phyloP scores from a whole-genome alignment of 768 basidiomycete genomes.

The Phylloporus arenicola region DNA sequence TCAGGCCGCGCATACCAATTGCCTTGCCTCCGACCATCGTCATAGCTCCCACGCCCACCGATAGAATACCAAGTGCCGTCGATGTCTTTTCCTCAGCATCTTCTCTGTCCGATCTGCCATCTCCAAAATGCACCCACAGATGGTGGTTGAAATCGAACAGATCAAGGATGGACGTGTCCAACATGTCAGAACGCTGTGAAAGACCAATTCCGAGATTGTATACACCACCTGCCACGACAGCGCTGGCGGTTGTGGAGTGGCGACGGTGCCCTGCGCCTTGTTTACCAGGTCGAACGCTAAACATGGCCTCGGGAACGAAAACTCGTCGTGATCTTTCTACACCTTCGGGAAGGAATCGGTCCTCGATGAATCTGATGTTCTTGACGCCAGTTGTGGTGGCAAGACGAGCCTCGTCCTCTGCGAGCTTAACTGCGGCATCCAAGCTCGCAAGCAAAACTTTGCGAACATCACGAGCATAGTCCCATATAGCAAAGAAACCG shows the following conservation, averaged over 20 bases:
- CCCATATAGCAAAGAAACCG: constrained; percentile 77
- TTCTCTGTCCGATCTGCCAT: constrained; percentile 30
- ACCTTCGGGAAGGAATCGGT: constrained; percentile 71
- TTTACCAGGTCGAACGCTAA: constrained; percentile 50
- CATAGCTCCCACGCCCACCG: constrained; percentile 77
- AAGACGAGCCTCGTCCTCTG: constrained; percentile 78
- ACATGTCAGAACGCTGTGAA: constrained; percentile 68
- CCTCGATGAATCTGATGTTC: constrained; percentile 62
- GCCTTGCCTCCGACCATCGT: constrained; percentile 87
- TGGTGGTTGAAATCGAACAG: constrained; percentile 83
- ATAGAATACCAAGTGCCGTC: constrained; percentile 66
- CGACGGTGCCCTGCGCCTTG: constrained; percentile 36
- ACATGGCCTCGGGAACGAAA: constrained; percentile 99
- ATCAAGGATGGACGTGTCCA: constrained; percentile 77
- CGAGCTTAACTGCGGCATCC: constrained; percentile 70
- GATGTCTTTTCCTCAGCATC: constrained; percentile 38
- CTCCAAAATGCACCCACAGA: constrained; percentile 65
- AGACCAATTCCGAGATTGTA: constrained; percentile 82
- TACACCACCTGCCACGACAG: constrained; percentile 70
- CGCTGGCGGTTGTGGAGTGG: constrained; percentile 33
- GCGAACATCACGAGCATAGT: constrained; percentile 80
- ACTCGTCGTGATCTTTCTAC: constrained; percentile 78
- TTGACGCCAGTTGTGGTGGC: constrained; percentile 62
- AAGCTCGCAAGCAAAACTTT: constrained; percentile 70
- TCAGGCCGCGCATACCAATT: constrained; percentile 64